Percentiles rank a stretch among this genome's conserved stretches.
Evolutionary conservation across 2,329 filamentous ascomycete species (phyloP).

Genomic region (Periglandula ipomoeae): DNA sequence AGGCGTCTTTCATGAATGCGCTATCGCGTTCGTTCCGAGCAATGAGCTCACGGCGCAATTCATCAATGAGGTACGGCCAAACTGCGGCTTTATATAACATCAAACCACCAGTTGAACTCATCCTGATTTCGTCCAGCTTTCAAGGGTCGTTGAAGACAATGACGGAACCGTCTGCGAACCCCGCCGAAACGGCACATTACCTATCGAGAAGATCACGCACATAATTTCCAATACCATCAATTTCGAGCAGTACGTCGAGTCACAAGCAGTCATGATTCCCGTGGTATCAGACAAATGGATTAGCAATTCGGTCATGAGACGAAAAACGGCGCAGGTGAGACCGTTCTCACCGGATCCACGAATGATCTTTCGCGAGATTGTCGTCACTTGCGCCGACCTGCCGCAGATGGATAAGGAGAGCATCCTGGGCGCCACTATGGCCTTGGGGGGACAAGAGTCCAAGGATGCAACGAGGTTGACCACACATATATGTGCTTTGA

Average conservation of each 20-base stretch:
- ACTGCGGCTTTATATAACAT: no score
- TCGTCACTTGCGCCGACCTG: conserved; percentile 74
- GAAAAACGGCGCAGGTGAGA: conserved; percentile 66
- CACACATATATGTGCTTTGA: conserved; percentile 83
- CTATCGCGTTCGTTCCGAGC: conserved; percentile 37
- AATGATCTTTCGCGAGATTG: conserved; percentile 80
- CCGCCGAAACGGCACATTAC: conserved; percentile 38
- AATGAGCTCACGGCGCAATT: conserved; percentile 28
- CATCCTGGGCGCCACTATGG: conserved; percentile 80
- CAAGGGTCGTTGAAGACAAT: conserved; percentile 35
- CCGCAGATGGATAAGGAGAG: conserved; percentile 83
- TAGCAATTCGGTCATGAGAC: conserved; percentile 55
- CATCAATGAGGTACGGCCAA: conserved; percentile 29
- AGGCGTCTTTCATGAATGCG: conserved; percentile 32
- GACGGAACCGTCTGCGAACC: conserved; percentile 41
- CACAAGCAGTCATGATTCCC: conserved; percentile 68
- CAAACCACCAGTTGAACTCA: not conserved
- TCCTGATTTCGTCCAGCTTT: conserved; percentile 24
- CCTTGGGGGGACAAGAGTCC: conserved; percentile 77
- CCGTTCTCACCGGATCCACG: conserved; percentile 85
- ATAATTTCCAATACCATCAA: conserved; percentile 69
- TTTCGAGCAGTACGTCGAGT: conserved; percentile 75
- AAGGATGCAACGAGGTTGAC: conserved; percentile 62
- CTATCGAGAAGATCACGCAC: conserved; percentile 41
- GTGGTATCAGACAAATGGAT: conserved; percentile 82